phyloP scores from a whole-genome alignment of 192 early-diverging fungal genomes.

The Coemansia sp. region DNA sequence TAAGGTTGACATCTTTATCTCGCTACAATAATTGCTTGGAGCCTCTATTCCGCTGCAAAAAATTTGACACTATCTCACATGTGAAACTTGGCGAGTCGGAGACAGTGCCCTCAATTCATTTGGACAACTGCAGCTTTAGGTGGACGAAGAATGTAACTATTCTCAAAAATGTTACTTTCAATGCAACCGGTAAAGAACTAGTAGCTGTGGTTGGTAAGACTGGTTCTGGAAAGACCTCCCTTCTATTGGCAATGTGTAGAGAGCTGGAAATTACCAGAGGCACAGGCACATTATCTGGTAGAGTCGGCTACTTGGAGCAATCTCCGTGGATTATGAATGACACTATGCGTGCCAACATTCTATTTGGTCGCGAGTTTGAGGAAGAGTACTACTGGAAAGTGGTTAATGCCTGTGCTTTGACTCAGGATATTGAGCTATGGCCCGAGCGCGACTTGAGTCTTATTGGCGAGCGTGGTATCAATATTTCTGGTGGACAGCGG shows the following conservation, averaged over 20 bases:
- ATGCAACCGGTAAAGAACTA: conserved; percentile 58
- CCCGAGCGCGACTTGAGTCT: not conserved
- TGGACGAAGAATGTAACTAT: not conserved
- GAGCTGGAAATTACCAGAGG: conserved; percentile 62
- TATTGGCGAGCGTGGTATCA: conserved; percentile 18
- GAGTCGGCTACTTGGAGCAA: conserved; percentile 76
- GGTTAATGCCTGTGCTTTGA: conserved; percentile 1
- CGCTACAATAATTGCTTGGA: not conserved
- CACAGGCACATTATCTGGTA: conserved; percentile 59
- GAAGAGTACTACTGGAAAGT: conserved; percentile 8
- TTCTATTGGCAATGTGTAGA: conserved; percentile 75
- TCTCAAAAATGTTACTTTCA: conserved; percentile 56
- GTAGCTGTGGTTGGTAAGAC: conserved; percentile 78
- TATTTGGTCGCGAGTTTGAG: conserved; percentile 24
- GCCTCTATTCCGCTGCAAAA: not conserved
- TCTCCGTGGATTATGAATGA: conserved; percentile 48
- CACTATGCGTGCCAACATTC: conserved; percentile 12
- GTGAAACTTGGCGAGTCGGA: not conserved
- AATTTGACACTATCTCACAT: not conserved
- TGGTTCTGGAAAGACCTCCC: conserved; percentile 77
- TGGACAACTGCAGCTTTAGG: conserved; percentile 3
- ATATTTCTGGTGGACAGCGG: conserved; percentile 26
- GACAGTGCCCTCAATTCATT: not conserved
- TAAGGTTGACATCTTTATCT: not conserved
- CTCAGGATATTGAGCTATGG: conserved; percentile 3